Evolutionary conservation across 192 early-diverging fungal genomes (phyloP), one percentile per base, ranked within the genome.

Genomic region (Podila verticillata): DNA sequence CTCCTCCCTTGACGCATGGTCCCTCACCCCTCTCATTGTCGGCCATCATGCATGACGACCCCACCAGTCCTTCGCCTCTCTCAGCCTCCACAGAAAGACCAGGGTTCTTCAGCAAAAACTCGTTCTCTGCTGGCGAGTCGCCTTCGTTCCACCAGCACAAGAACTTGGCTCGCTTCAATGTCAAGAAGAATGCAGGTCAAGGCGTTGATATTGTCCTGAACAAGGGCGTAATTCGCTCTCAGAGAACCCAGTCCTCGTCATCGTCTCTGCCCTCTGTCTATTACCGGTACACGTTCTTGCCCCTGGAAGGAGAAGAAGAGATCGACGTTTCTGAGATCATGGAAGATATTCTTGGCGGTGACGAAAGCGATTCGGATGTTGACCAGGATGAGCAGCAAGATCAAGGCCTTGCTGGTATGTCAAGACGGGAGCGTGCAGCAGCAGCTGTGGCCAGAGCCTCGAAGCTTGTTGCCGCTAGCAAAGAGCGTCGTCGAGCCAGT

Each of bases 261-360:
- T 31, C 70, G 17, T 57, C 22, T 5, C 74, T 59, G 24, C 4
- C 19, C 17, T 4, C 57, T 19, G 68, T 57, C 39, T 61, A 73
- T 24, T 79, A 63, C 22, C 80, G 73, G 26, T 84, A 84, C 57
- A 73, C 68, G 48, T 84, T 84, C 66, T 49, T 84, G 39, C 70
- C 84, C n/a, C 31, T 66, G 28, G 70, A 71, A 17, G 80, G 84
- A 22, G 79, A 60, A 4, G 80, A 82, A 26, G 80, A 74, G 9
- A 78, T 84, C 61, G 84, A 84, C 57, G 82, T 84, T 51, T 78
- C 79, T 56, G 80, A 84, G 49, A 82, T 84, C 47, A 84, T 84
- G 62, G 84, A 84, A 29, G 75, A 84, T 66, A 74, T 84, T 35
- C 73, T 75, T 64, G 84, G 79, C 8, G 68, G 68, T 2, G 51